Conservation (phyloP, 805 yeast species). For the Ascoidea asiatica region DNA sequence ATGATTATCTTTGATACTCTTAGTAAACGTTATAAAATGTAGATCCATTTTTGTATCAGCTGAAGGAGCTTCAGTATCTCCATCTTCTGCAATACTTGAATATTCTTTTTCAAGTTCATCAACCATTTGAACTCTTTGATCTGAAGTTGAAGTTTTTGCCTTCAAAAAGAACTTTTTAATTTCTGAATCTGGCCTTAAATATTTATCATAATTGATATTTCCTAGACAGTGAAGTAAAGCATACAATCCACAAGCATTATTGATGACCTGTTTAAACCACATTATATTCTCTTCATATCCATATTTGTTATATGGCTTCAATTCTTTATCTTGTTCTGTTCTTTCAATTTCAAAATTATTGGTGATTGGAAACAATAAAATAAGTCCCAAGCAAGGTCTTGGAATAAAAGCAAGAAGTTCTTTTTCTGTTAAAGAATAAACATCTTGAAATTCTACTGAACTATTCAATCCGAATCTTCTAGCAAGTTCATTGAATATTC, state of each 20-base stretch:
- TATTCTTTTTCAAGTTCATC: slow-evolving; percentile 32
- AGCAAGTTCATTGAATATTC: slow-evolving; percentile 60
- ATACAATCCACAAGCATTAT: slow-evolving; percentile 87
- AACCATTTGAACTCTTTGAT: slow-evolving; percentile 28
- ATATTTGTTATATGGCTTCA: slow-evolving; percentile 12
- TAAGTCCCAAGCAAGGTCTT: slow-evolving; percentile 60
- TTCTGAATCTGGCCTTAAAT: not conserved
- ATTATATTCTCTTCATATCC: slow-evolving; percentile 19
- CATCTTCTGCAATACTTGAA: slow-evolving; percentile 29
- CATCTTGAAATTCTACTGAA: slow-evolving; percentile 56
- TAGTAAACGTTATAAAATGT: slow-evolving; percentile 70
- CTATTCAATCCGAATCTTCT: slow-evolving; percentile 53
- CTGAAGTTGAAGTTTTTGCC: slow-evolving; percentile 15
- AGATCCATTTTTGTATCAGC: slow-evolving; percentile 40
- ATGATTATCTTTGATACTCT: slow-evolving; percentile 34
- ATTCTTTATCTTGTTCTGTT: slow-evolving; percentile 21
- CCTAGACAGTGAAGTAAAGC: slow-evolving; percentile 62
- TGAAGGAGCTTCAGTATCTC: slow-evolving; percentile 56
- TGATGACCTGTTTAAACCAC: slow-evolving; percentile 82
- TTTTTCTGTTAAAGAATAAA: slow-evolving; percentile 73
- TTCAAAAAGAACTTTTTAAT: slow-evolving; percentile 13
- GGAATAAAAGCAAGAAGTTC: slow-evolving; percentile 74
- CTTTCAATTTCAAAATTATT: slow-evolving; percentile 41
- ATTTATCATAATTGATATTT: slow-evolving; percentile 19
- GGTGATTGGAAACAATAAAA: slow-evolving; percentile 77